A percentile compares a stretch with the other conserved stretches of the same genome.
These are phyloP conservation scores for Amanita phalloides DNA, from an alignment of 768 basidiomycete species.

Conservation along the genomic window DNA sequence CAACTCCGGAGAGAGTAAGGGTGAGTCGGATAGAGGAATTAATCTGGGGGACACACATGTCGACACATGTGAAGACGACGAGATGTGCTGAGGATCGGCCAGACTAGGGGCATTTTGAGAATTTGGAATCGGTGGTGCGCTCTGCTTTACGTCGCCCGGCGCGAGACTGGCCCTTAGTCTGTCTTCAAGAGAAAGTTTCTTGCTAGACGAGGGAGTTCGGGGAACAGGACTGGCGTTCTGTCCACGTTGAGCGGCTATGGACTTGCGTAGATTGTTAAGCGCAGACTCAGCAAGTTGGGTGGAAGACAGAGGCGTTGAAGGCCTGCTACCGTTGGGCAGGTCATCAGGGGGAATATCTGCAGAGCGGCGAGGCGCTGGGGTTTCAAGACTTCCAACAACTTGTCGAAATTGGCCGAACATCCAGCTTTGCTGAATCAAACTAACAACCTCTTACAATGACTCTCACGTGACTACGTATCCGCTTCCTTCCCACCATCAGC, in stretches of 20 bases:
- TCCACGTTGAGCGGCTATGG: constrained; percentile 42
- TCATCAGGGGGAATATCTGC: constrained; percentile 12
- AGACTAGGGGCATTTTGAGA: not conserved
- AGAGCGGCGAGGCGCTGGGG: constrained; percentile 30
- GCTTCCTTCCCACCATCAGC: not conserved
- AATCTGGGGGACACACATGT: constrained; percentile 25
- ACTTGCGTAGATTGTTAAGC: constrained; percentile 44
- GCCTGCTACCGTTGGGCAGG: constrained; percentile 10
- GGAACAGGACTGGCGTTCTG: constrained; percentile 22
- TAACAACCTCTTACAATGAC: not conserved
- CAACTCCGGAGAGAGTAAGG: constrained; percentile 13
- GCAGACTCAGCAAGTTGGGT: constrained; percentile 13
- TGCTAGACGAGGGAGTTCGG: constrained; percentile 8
- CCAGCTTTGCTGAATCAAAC: not conserved
- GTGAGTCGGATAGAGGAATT: constrained; percentile 33
- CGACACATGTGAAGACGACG: not conserved
- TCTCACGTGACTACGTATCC: not conserved
- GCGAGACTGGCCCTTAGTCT: constrained; percentile 5
- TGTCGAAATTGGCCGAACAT: constrained; percentile 75
- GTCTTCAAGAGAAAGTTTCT: constrained; percentile 8
- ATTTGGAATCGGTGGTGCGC: not conserved
- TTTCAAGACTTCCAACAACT: constrained; percentile 61
- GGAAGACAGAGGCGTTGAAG: constrained; percentile 5
- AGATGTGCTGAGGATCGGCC: not conserved
- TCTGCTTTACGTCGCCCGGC: constrained; percentile 5